Conservation (phyloP, 2,329 filamentous ascomycete genomes). For the Microcyclosporella mali region DNA sequence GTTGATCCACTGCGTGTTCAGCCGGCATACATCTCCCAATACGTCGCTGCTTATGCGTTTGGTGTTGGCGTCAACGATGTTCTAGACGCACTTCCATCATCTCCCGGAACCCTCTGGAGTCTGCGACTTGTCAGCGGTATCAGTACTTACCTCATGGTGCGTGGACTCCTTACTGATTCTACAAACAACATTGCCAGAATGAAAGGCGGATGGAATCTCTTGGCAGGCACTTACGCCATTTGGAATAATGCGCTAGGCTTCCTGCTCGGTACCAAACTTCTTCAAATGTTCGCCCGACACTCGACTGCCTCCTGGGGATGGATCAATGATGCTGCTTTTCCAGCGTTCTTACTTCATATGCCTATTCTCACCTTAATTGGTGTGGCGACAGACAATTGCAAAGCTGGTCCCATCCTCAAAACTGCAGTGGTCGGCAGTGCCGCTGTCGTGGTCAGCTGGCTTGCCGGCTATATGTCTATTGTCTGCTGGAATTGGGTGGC, state of each 20-base stretch:
- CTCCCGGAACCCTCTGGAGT: neutral
- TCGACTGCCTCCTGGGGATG: neutral
- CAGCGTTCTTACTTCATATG: constrained; percentile 5
- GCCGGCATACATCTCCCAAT: constrained; percentile 1
- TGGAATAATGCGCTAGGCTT: constrained; percentile 3
- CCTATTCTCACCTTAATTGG: constrained; percentile 4
- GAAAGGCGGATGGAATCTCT: neutral
- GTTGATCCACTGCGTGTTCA: constrained; percentile 1
- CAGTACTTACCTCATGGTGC: neutral
- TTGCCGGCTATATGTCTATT: neutral
- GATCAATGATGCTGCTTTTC: constrained; percentile 2
- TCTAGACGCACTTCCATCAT: neutral
- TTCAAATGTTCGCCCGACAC: neutral
- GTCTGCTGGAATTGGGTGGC: neutral
- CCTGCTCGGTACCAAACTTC: neutral
- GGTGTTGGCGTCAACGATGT: neutral
- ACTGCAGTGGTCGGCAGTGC: constrained; percentile 1
- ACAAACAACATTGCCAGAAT: neutral
- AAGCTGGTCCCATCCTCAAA: neutral
- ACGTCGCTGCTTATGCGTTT: constrained; percentile 1
- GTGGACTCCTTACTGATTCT: neutral
- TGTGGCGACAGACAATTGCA: constrained; percentile 3
- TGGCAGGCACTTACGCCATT: constrained; percentile 1
- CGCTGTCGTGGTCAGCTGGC: constrained; percentile 3
- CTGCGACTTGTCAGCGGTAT: neutral